A percentile compares a stretch with the other conserved stretches of the same genome.
Evolutionary conservation across 768 basidiomycete genomes (phyloP).

Genomic region (Rhizopogon sp.): DNA sequence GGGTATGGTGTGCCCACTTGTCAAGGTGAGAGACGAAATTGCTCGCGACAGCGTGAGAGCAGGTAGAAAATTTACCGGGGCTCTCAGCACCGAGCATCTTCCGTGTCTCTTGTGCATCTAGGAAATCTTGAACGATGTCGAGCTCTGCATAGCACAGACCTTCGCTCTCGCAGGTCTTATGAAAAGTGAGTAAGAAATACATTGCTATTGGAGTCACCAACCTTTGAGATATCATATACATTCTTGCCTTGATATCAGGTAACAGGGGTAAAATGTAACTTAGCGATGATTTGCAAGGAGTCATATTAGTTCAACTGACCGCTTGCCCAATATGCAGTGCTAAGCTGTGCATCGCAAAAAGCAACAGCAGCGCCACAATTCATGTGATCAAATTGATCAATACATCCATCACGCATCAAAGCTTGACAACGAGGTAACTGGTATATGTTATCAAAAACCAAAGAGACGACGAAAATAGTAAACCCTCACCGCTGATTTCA

Average conservation of each 20-base stretch:
- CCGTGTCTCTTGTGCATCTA: slow-evolving; percentile 41
- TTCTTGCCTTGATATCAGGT: slow-evolving; percentile 33
- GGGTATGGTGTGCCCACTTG: slow-evolving; percentile 50
- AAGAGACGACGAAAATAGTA: neutral
- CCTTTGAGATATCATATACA: slow-evolving; percentile 57
- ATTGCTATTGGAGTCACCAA: slow-evolving; percentile 2
- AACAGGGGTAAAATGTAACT: neutral
- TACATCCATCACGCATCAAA: slow-evolving; percentile 51
- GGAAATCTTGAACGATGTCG: slow-evolving; percentile 37
- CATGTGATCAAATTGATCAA: slow-evolving; percentile 60
- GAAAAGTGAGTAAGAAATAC: slow-evolving; percentile 1
- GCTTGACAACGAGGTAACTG: slow-evolving; percentile 67
- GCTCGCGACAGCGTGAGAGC: slow-evolving; percentile 44
- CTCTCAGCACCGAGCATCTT: slow-evolving; percentile 41
- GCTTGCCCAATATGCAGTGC: slow-evolving; percentile 32
- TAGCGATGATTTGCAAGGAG: neutral
- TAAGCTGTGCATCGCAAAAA: slow-evolving; percentile 61
- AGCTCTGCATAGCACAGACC: slow-evolving; percentile 36
- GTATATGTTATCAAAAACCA: neutral
- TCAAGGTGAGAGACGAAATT: slow-evolving; percentile 57
- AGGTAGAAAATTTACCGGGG: slow-evolving; percentile 50
- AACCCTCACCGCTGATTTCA: slow-evolving; percentile 51
- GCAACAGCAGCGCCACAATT: slow-evolving; percentile 60
- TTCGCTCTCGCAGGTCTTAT: slow-evolving; percentile 18
- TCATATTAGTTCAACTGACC: slow-evolving; percentile 21